Evolutionary conservation across 371 early-diverging fungal species (phyloP).

Genomic region (Mucor mucedo): DNA sequence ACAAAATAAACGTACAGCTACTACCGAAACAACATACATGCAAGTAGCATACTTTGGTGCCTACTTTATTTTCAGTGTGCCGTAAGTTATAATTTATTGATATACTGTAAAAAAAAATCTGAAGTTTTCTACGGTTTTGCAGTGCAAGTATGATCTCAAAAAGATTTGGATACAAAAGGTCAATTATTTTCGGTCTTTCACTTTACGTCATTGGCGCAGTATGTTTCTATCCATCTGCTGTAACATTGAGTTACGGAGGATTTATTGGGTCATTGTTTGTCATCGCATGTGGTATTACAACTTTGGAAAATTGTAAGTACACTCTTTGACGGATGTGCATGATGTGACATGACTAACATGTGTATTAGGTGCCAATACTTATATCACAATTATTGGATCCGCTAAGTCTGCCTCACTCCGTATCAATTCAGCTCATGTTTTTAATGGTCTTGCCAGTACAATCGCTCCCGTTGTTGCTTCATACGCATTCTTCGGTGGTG

Average conservation of each 20-base stretch:
- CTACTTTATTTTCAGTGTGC: constrained; percentile 51
- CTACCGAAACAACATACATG: constrained; percentile 52
- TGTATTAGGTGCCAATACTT: constrained; percentile 45
- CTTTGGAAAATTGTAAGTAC: constrained; percentile 49
- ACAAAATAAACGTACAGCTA: constrained; percentile 26
- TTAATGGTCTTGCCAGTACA: constrained; percentile 53
- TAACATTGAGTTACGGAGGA: constrained; percentile 41
- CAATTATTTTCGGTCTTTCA: constrained; percentile 48
- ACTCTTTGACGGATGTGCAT: background rate
- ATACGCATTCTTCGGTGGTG: constrained; percentile 52
- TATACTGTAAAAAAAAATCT: background rate
- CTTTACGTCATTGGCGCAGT: constrained; percentile 54
- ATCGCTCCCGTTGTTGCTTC: constrained; percentile 54
- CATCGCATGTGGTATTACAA: constrained; percentile 53
- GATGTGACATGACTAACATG: too few species aligned
- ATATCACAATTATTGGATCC: constrained; percentile 49
- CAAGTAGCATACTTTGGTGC: constrained; percentile 60
- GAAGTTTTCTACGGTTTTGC: background rate
- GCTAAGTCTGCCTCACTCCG: constrained; percentile 43
- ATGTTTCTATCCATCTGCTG: constrained; percentile 53
- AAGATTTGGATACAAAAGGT: constrained; percentile 49
- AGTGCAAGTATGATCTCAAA: constrained; percentile 50
- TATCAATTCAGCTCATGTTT: constrained; percentile 49
- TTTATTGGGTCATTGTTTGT: constrained; percentile 53
- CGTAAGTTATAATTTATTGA: constrained; percentile 34